Conservation (phyloP, 495 filamentous ascomycete genomes). For the Terfezia boudieri region DNA sequence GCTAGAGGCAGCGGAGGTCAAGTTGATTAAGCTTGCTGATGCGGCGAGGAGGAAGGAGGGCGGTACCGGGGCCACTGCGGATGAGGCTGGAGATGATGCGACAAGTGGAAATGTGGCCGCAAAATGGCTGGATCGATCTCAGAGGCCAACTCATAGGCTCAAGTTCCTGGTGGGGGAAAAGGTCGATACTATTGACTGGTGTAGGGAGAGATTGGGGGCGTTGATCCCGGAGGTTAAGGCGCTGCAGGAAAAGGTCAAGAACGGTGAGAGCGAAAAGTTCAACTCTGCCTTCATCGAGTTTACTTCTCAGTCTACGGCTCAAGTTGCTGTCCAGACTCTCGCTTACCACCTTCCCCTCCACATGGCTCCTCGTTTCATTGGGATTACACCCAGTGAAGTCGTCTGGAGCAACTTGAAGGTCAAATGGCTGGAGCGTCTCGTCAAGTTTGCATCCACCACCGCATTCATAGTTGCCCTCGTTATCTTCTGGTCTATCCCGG, state of each 20-base stretch:
- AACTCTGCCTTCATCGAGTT: constrained; percentile 82
- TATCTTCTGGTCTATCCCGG: constrained; percentile 91
- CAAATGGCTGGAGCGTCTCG: constrained; percentile 64
- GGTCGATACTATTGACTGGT: constrained; percentile 90
- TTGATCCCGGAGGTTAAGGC: constrained; percentile 60
- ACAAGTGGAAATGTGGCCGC: constrained; percentile 55
- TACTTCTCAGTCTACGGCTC: constrained; percentile 54
- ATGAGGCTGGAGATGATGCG: constrained; percentile 28
- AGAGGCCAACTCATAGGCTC: constrained; percentile 67
- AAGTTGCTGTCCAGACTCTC: constrained; percentile 64
- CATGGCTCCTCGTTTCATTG: constrained; percentile 81
- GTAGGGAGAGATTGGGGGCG: constrained; percentile 54
- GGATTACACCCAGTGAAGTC: constrained; percentile 62
- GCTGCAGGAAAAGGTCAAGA: constrained; percentile 48
- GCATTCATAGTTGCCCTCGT: constrained; percentile 57
- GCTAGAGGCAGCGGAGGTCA: constrained; percentile 74
- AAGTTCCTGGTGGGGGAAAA: constrained; percentile 71
- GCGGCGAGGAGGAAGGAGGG: constrained; percentile 50
- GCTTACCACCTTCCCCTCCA: constrained; percentile 76
- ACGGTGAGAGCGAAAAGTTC: constrained; percentile 41
- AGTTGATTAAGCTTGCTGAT: constrained; percentile 67
- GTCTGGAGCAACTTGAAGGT: constrained; percentile 78
- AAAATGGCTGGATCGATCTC: constrained; percentile 53
- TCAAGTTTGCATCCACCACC: constrained; percentile 46
- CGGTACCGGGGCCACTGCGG: constrained; percentile 25